Evolutionary conservation across 176 grass and related monocot species (phyloP), one percentile per base, ranked within the genome.

Genomic region (Avena eriantha): DNA sequence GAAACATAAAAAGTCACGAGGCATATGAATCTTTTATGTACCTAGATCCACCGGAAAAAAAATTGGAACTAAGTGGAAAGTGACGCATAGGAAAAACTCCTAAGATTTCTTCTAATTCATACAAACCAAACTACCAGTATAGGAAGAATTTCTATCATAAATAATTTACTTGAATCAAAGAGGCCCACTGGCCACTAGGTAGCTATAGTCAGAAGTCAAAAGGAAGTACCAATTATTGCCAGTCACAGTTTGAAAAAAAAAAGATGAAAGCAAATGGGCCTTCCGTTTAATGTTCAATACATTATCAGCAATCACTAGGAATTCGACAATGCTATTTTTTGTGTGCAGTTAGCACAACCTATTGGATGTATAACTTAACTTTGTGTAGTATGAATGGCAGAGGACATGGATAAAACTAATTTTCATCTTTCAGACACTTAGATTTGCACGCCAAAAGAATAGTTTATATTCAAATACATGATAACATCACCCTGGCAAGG

Each of bases 271-370:
- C 33, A 77, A 85, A 33, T n/a, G 21, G 78, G 50, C 21, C 18
- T 56, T 69, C 16, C 36, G 1, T 60, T 61, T 2, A n/a, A 19
- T 50, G 51, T 58, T 83, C 58, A 54, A 84, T 19, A 75, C 3
- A n/a, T 50, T 63, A 60, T 48, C 22, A 76, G 21, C 23, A 63
- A 73, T 17, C 36, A 59, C 22, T n/a, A 26, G 10, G 15, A 73
- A 47, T 59, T 73, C 46, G 69, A 4, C 7, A 56, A 29, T 73
- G 35, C n/a, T 46, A 71, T 18, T 56, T n/a, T 22, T 61, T 57
- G 39, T 61, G 69, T 16, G 57, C 72, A 13, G 45, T 47, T 74
- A 84, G 43, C 72, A 61, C 82, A 76, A 49, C 39, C n/a, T 48
- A 60, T 14, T 1, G 19, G 64, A 46, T 54, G 31, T 17, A 83